Evolutionary conservation across 129 eudicot genomes (phyloP).

Genomic region (Artemisia argyi): DNA sequence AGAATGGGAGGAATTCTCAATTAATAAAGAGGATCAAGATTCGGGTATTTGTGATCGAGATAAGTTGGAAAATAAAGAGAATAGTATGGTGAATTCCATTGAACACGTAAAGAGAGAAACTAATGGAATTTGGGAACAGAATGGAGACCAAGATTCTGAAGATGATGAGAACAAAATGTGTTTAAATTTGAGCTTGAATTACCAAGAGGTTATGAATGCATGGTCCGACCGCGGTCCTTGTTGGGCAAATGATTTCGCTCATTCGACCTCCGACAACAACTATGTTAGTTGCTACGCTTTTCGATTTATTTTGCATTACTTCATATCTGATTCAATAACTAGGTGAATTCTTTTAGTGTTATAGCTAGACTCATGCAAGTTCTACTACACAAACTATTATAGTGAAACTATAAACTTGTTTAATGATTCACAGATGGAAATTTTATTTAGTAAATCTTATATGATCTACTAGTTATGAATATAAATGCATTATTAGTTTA

Average conservation of each 20-base stretch:
- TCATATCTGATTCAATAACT: not conserved
- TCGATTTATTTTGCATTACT: not conserved
- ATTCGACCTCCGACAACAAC: conserved; percentile 20
- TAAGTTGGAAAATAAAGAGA: not conserved
- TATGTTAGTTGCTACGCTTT: conserved; percentile 31
- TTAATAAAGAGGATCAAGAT: conserved; percentile 17
- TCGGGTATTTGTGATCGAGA: not conserved
- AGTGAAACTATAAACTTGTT: not conserved
- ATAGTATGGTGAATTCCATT: conserved; percentile 20
- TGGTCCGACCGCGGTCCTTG: conserved; percentile 47
- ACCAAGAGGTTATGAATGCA: conserved; percentile 49
- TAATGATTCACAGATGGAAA: no score
- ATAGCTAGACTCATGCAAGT: not conserved
- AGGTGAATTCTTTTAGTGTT: not conserved
- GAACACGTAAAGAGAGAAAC: conserved; percentile 24
- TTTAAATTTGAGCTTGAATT: conserved; percentile 47
- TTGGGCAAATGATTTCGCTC: conserved; percentile 32
- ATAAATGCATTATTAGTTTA: not conserved
- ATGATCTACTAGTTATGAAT: not conserved
- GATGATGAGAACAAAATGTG: conserved; percentile 28
- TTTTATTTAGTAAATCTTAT: not conserved
- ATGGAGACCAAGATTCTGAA: conserved; percentile 18
- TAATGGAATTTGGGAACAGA: conserved; percentile 25
- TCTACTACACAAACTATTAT: not conserved
- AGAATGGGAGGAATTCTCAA: conserved; percentile 29